Evolutionary conservation across 192 early-diverging fungal genomes (phyloP).

Genomic region (Backusella westeae): DNA sequence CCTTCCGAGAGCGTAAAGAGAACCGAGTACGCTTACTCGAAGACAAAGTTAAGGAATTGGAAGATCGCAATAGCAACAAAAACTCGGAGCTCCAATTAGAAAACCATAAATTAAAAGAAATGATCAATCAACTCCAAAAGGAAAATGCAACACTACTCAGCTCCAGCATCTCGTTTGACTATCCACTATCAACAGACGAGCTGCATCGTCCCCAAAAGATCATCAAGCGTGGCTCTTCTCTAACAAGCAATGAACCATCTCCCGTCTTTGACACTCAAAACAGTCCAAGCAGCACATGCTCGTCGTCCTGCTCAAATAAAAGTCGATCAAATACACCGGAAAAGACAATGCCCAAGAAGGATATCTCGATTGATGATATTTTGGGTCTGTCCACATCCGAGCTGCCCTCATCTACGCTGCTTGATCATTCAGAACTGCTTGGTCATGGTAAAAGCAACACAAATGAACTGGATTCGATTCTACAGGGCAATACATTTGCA

Average conservation of each 20-base stretch:
- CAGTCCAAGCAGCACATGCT: not conserved
- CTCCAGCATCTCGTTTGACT: not conserved
- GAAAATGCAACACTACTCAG: not conserved
- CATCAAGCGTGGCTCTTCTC: not conserved
- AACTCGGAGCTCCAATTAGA: not conserved
- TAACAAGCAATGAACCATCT: not conserved
- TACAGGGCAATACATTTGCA: not conserved
- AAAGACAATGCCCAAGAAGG: not conserved
- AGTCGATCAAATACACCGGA: not conserved
- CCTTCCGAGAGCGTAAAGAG: constrained; percentile 70
- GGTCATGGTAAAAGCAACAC: not conserved
- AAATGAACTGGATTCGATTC: not conserved
- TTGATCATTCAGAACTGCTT: not conserved
- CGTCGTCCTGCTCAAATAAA: not conserved
- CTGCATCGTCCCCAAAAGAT: not conserved
- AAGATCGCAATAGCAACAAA: not conserved
- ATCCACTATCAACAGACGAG: not conserved
- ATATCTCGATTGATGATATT: not conserved
- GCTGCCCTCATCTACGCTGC: not conserved
- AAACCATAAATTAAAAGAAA: not conserved
- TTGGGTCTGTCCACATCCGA: not conserved
- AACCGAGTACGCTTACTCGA: constrained; percentile 58
- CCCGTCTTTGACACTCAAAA: not conserved
- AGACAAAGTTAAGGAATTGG: constrained; percentile 17
- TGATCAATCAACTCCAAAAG: constrained; percentile 1